Evolutionary conservation across 192 early-diverging fungal genomes (phyloP).

Genomic region (Entomortierella lignicola): DNA sequence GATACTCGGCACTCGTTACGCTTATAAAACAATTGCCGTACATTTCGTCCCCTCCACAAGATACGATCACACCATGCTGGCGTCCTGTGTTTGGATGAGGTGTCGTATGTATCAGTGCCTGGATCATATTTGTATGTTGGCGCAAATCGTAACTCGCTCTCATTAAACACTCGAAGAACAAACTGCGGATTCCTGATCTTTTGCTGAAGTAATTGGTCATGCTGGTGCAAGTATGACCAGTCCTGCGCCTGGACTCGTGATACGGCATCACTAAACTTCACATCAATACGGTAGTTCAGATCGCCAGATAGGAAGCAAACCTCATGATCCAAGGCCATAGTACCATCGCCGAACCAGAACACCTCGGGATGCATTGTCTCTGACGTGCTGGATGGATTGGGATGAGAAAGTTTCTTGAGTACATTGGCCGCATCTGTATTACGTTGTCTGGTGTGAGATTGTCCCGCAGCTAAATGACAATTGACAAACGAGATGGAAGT

Average conservation of each 20-base stretch:
- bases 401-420: conserved; percentile 63
- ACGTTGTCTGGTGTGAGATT: conserved; percentile 74
- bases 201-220: conserved; percentile 73
- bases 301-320: conserved; percentile 88
- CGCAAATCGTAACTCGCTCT: conserved; percentile 82
- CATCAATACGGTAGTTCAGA: conserved; percentile 93
- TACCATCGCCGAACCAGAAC: conserved; percentile 91
- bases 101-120: conserved; percentile 87
- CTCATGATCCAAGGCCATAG: conserved; percentile 83
- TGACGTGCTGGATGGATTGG: conserved; percentile 35
- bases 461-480: conserved; percentile 88
- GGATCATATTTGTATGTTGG: conserved; percentile 99
- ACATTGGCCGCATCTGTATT: conserved; percentile 82
- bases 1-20: conserved; percentile 78
- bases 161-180: conserved; percentile 80
- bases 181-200: conserved; percentile 72
- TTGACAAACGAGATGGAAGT: conserved; percentile 88
- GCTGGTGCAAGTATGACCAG: conserved; percentile 65
- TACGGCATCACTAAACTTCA: conserved; percentile 74
- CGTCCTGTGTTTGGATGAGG: conserved; percentile 91
- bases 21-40: conserved; percentile 66
- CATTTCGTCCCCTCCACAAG: conserved; percentile 64
- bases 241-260: conserved; percentile 66
- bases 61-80: conserved; percentile 99
- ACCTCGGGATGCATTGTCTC: conserved; percentile 56